Evolutionary conservation across 108 stramenopile genomes (phyloP), one percentile per base, ranked within the genome.

Genomic region (Nannochloropsis salina): DNA sequence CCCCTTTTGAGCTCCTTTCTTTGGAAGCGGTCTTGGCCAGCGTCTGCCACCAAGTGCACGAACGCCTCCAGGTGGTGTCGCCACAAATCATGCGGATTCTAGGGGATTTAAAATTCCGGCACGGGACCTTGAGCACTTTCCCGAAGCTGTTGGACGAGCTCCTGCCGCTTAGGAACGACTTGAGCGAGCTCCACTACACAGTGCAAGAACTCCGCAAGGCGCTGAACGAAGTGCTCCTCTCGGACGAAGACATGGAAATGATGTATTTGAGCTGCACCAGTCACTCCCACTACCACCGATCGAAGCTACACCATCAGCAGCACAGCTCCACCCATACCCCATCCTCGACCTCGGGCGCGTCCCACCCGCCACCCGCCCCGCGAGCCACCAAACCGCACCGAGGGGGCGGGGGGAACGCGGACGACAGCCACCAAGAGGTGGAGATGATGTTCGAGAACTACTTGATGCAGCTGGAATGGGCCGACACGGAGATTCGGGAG

Each of bases 391-490:
- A 40, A 9, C 22, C 15, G 2, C 61, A 74, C n/a, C 3, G 42
- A 22, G 41, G 41, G 85, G 84, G 87, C 21, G 42, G 21, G 12
- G 86, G 44, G 18, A 18, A 84, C 20, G 85, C 85, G 31, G 83
- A 83, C 42, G 81, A 44, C 42, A 41, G 87, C 44, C 87, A 87
- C 83, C 87, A 87, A 42, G 88, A 86, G 45, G 41, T 88, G 40
- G 90, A 90, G 88, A 88, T 88, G 85, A 22, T 90, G 20, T 90
- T 90, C 86, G 90, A 90, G 79, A 90, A 90, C 89, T 90, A 90
- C 84, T 83, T 90, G 1, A 42, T 89, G 86, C 88, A 90, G 44
- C 79, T 45, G 86, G 87, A 84, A 84, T 83, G 84, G 83, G 61
- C 51, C 8, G 22, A 45, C 44, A 84, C 90, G n/a, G 90, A 90